Percentiles rank a stretch among this genome's conserved stretches.
Evolutionary conservation across 2,329 filamentous ascomycete species (phyloP).

Genomic region (Claviceps capensis): DNA sequence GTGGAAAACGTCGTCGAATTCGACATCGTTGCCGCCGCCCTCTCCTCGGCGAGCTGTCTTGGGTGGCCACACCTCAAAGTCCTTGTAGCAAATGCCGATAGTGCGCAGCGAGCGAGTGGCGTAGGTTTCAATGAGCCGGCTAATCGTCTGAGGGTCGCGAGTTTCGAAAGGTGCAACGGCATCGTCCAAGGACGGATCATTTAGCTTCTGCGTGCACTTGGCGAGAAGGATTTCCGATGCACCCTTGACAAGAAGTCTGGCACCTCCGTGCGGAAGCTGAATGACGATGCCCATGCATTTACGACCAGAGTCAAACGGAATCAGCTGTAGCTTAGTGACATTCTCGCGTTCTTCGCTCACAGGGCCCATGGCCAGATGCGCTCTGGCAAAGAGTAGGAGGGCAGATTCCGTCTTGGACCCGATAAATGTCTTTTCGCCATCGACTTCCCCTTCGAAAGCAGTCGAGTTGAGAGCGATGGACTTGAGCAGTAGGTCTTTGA

Average conservation of each 20-base stretch:
- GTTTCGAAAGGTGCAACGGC: constrained; percentile 31
- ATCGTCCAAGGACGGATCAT: constrained; percentile 32
- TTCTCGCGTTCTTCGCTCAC: constrained; percentile 51
- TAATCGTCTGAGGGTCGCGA: constrained; percentile 43
- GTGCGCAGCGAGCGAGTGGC: constrained; percentile 70
- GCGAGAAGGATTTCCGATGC: constrained; percentile 50
- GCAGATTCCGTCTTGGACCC: constrained; percentile 70
- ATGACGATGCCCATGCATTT: constrained; percentile 57
- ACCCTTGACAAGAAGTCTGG: constrained; percentile 48
- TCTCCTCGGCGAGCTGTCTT: constrained; percentile 40
- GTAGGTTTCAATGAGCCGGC: constrained; percentile 60
- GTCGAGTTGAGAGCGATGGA: constrained; percentile 57
- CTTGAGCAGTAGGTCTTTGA: constrained; percentile 41
- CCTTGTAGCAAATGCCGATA: constrained; percentile 70
- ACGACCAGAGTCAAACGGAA: constrained; percentile 62
- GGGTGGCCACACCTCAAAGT: constrained; percentile 78
- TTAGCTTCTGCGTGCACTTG: constrained; percentile 39
- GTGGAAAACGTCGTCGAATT: constrained; percentile 52
- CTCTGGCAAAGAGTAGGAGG: constrained; percentile 53
- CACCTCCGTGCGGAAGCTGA: constrained; percentile 34
- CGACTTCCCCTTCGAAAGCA: constrained; percentile 61
- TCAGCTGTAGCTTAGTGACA: constrained; percentile 46
- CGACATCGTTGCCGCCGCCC: constrained; percentile 43
- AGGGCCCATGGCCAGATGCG: constrained; percentile 52
- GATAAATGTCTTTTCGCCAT: constrained; percentile 52